Conservation (phyloP, 2,329 filamentous ascomycete genomes). For the Exophiala phaeomuriformis region DNA sequence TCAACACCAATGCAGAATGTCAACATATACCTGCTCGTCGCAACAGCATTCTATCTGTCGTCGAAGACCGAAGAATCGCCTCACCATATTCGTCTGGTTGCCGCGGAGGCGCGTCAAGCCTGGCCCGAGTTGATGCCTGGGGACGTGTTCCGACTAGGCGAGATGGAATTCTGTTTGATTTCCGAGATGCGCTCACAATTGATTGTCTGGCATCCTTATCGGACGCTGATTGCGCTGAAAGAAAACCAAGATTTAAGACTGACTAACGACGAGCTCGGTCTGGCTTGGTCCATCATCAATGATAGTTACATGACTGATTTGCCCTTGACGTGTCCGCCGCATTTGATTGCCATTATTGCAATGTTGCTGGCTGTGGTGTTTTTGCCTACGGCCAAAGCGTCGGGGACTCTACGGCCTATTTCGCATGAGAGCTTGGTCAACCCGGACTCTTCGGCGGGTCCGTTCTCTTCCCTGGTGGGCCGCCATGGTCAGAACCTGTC, state of each 20-base stretch:
- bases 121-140: conserved; percentile 74
- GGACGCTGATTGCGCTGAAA: conserved; percentile 61
- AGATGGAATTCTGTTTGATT: conserved; percentile 90
- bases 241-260: conserved; percentile 55
- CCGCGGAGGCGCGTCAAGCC: conserved; percentile 74
- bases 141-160: conserved; percentile 77
- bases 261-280: conserved; percentile 66
- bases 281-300: conserved; percentile 80
- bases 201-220: conserved; percentile 86
- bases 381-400: conserved; percentile 54
- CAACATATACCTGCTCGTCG: conserved; percentile 85
- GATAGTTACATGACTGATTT: conserved; percentile 89
- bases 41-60: conserved; percentile 89
- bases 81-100: conserved; percentile 87
- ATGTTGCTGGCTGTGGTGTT: conserved; percentile 79
- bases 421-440: conserved; percentile 18
- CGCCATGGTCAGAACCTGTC: conserved; percentile 26
- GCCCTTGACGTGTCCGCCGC: conserved; percentile 77
- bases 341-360: conserved; percentile 78
- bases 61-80: conserved; percentile 98
- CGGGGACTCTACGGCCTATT: conserved; percentile 32
- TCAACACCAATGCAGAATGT: conserved; percentile 85
- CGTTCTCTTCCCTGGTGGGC: conserved; percentile 21
- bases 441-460: conserved; percentile 11
- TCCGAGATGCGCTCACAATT: conserved; percentile 85